Evolutionary conservation across 179 eudicot species (phyloP), one percentile per base, ranked within the genome.

Genomic region (Nepenthes alata): DNA sequence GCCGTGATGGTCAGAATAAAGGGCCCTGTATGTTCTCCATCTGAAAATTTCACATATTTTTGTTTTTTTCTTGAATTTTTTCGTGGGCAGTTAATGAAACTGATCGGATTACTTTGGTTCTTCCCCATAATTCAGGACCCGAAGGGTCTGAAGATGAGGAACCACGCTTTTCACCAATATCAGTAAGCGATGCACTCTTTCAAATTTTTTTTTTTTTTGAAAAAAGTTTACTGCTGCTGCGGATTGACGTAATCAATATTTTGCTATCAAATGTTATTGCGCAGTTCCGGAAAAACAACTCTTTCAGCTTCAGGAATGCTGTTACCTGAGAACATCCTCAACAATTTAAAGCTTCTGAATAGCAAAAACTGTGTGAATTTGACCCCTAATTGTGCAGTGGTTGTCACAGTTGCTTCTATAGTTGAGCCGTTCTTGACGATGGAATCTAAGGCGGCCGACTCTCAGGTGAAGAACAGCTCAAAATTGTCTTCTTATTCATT

Each of bases 141-240:
- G 14, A 91, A 89, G 70, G 91, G 98, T 35, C 67, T 91, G 51
- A 91, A 91, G 85, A 84, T 89, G 91, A 79, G 82, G 74, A 89
- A 79, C 15, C 95, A 86, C 58, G 98, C 98, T 66, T 91, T 86
- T 70, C 98, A 91, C 54, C 87, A 77, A 25, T 81, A 84, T 66
- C 64, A 75, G 98, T 91, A 73, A 76, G 84, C 77, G 15, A 15
- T 34, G 63, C 15, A 37, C 61, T 11, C 16, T 37, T 49, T 9
- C 5, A 14, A 15, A 16, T 16, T 11, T 16, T 11, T 12, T 12
- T 8, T 16, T 53, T 16, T 36, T 53, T 2, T 6, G 25, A 38
- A 4, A 11, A 35, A 45, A 47, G 4, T 41, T 41, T 4, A 4
- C 6, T 41, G 45, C 45, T 25, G 25, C 25, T 25, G 25, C 1